phyloP scores from a whole-genome alignment of 192 early-diverging fungal species.

The Coemansia sp. region DNA sequence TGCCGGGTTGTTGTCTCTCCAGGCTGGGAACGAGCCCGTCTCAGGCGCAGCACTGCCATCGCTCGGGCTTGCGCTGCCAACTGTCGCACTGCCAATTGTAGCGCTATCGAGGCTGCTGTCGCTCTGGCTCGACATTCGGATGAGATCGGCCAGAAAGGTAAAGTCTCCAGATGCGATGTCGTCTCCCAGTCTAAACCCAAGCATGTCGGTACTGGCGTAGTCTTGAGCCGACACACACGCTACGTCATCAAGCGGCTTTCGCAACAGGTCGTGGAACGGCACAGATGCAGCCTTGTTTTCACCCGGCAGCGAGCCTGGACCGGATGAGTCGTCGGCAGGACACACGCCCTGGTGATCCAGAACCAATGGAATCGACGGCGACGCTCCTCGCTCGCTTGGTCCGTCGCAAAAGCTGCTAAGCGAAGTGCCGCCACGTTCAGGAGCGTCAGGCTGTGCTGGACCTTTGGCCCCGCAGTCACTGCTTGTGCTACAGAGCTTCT shows the following conservation, averaged over 20 bases:
- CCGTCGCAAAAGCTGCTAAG: conserved; percentile 17
- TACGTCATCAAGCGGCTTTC: conserved; percentile 8
- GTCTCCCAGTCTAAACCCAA: conserved; percentile 1
- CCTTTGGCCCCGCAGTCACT: conserved; percentile 11
- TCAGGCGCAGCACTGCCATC: neutral
- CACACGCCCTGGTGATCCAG: conserved; percentile 25
- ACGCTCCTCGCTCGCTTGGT: conserved; percentile 14
- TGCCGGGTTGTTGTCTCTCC: neutral
- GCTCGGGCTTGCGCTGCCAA: conserved; percentile 1
- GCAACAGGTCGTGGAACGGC: conserved; percentile 15
- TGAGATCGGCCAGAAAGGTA: conserved; percentile 32
- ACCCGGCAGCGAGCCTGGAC: neutral
- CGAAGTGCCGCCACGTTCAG: conserved; percentile 7
- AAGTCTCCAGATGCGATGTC: conserved; percentile 17
- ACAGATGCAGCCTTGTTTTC: conserved; percentile 3
- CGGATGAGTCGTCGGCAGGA: neutral
- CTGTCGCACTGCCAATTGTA: neutral
- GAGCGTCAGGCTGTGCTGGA: neutral
- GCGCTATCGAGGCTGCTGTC: neutral
- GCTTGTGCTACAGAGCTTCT: conserved; percentile 13
- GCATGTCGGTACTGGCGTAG: neutral
- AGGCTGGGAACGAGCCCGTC: neutral
- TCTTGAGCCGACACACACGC: neutral
- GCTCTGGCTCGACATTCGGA: conserved; percentile 10
- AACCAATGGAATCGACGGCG: conserved; percentile 41